Base-by-base conservation (phyloP, 2,329 filamentous ascomycete genomes). In the Stagonosporopsis chrysanthemi region DNA sequence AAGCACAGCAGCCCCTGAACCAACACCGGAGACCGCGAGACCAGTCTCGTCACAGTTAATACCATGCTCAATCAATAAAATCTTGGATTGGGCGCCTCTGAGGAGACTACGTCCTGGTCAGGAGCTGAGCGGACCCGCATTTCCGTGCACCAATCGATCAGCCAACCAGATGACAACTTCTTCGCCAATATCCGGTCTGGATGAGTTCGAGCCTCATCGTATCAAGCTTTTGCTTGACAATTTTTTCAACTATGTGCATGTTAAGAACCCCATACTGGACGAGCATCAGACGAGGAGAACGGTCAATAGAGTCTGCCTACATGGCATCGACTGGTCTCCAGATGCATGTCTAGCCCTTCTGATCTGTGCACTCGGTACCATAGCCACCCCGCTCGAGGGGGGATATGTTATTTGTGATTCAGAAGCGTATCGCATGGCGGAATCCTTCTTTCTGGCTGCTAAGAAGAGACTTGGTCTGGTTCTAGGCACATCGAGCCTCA, bases 311-410 rank as follows among this genome's bases (percentile, higher is more conserved):
- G 56, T 60, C 4, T 56, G 51, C 33, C 23, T 59, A 19, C 46
- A 62, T 38, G 59, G 59, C 4, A 49, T 60, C 17, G 48, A 40
- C 9, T 62, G 59, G 59, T 40, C 40, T 12, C 28, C 56, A 11
- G 52, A 59, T 38, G 46, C 56, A 1, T 62, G 59, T 26, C 52
- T 62, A n/a, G 47, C 44, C 3, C 52, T 62, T 19, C 35, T 60
- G 1, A 44, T 60, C 12, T 62, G 56, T 26, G 59, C 59, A 6
- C 52, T 62, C 15, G 59, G 59, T 40, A 47, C 43, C 7, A 62
- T 60, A 35, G 56, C 59, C 19, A 42, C 59, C 4, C n/a, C 44
- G 6, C 44, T 47, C n/a, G 44, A 28, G 19, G 44, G 44, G 5
- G 44, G 44, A 6, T 43, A 52, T 22, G 29, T 50, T 35, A 24